A percentile compares a stretch with the other conserved stretches of the same genome.
These are phyloP conservation scores for Coemansia sp. DNA, from an alignment of 192 early-diverging fungal species.

Conservation along the genomic window DNA sequence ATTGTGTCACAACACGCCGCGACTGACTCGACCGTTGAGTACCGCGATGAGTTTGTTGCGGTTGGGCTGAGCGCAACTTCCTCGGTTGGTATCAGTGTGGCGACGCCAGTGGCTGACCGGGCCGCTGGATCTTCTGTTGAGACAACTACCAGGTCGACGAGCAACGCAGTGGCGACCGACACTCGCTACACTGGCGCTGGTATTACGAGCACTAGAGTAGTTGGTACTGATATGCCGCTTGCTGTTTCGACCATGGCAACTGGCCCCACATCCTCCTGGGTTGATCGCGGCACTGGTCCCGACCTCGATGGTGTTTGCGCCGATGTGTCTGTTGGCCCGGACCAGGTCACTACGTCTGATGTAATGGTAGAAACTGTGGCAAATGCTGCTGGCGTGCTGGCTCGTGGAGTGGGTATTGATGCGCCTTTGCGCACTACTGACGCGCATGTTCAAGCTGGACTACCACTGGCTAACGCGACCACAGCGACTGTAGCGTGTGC, in stretches of 20 bases:
- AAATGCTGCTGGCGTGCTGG: neutral
- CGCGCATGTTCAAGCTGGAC: conserved; percentile 1
- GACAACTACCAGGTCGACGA: conserved; percentile 16
- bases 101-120: conserved; percentile 2
- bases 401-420: neutral
- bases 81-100: conserved; percentile 10
- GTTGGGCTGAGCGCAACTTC: neutral
- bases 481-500: neutral
- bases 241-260: conserved; percentile 7
- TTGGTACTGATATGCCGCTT: conserved; percentile 10
- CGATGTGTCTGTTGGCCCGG: conserved; percentile 4
- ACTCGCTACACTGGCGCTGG: conserved; percentile 17
- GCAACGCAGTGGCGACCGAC: conserved; percentile 6
- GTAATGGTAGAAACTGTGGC: neutral
- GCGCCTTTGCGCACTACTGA: neutral
- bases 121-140: conserved; percentile 3
- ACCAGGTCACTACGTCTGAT: neutral
- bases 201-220: neutral
- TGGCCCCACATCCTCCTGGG: neutral
- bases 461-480: conserved; percentile 1
- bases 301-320: neutral
- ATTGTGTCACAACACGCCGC: conserved; percentile 6
- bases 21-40: neutral
- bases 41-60: conserved; percentile 7
- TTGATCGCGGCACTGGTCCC: conserved; percentile 3